Conservation (phyloP, 225 moss, liverwort and hornwort genomes). For the Sphagnum contortum region DNA sequence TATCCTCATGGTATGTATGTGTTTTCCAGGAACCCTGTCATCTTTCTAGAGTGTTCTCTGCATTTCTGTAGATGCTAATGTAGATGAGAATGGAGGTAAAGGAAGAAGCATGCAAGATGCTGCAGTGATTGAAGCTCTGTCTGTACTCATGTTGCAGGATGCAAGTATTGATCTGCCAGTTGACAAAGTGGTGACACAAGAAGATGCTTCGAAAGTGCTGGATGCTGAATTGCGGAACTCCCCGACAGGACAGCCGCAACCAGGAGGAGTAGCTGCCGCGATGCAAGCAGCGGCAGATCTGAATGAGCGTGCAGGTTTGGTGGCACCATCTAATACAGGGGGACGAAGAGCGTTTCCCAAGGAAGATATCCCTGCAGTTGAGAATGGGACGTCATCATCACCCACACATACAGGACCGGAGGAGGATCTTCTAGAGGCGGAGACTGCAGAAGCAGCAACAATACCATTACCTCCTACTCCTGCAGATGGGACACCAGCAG, state of each 20-base stretch:
- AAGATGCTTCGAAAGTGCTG: constrained; percentile 58
- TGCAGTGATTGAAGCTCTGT: too few species aligned
- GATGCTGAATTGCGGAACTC: constrained; percentile 51
- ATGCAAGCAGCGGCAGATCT: constrained; percentile 59
- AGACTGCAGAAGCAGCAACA: too few species aligned
- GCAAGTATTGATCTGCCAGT: constrained; percentile 43
- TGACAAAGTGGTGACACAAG: constrained; percentile 66
- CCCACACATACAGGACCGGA: too few species aligned
- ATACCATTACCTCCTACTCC: too few species aligned
- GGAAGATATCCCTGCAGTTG: constrained; percentile 9
- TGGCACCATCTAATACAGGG: constrained; percentile 3
- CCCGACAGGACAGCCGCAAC: constrained; percentile 14
- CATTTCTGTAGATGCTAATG: too few species aligned
- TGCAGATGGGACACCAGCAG: too few species aligned
- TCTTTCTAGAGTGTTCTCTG: too few species aligned
- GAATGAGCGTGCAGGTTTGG: constrained; percentile 33
- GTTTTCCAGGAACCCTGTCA: too few species aligned
- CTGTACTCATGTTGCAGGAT: constrained; percentile 31
- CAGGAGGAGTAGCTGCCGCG: constrained; percentile 63
- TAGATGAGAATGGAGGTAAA: too few species aligned
- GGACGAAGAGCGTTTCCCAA: constrained; percentile 26
- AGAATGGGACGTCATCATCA: too few species aligned
- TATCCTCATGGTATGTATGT: constrained; percentile 49
- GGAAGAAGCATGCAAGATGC: too few species aligned
- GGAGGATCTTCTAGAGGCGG: too few species aligned